A percentile compares a stretch with the other conserved stretches of the same genome.
Conservation (phyloP, 1,284 basidiomycete species). For the Mycena citricolor region DNA sequence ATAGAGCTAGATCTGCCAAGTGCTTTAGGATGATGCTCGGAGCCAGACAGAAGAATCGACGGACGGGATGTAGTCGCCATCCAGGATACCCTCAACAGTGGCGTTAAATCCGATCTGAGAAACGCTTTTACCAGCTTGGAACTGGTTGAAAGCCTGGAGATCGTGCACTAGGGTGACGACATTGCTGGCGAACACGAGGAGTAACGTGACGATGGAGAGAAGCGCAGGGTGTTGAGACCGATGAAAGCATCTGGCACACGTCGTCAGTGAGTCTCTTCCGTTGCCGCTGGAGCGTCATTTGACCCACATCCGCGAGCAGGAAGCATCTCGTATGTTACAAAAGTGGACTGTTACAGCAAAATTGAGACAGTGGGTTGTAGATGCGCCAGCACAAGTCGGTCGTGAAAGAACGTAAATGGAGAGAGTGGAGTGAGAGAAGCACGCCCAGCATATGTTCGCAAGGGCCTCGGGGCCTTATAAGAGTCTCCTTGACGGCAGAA, state of each 20-base stretch:
- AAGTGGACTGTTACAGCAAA: constrained; percentile 5
- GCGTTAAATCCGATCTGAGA: constrained; percentile 29
- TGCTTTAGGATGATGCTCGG: constrained; percentile 1
- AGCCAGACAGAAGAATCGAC: constrained; percentile 28
- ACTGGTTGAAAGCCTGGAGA: constrained; percentile 72
- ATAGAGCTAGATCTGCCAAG: constrained; percentile 66
- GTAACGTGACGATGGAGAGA: constrained; percentile 77
- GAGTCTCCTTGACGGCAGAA: too few relatives aligned
- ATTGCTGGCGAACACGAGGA: constrained; percentile 76
- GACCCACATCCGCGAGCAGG: constrained; percentile 51
- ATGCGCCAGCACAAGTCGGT: constrained; percentile 21
- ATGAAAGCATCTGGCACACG: constrained; percentile 65
- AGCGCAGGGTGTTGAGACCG: constrained; percentile 74
- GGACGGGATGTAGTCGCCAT: constrained; percentile 77
- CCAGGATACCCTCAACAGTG: constrained; percentile 32
- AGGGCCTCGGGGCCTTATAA: too few relatives aligned
- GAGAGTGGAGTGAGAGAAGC: too few relatives aligned
- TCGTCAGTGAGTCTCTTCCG: too few relatives aligned
- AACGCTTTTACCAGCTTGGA: constrained; percentile 44
- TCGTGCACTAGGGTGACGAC: constrained; percentile 80
- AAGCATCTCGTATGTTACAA: constrained; percentile 32
- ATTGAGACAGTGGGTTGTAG: constrained; percentile 14
- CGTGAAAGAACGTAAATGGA: constrained; percentile 21
- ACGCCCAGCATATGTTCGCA: too few relatives aligned
- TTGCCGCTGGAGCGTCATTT: not conserved